phyloP scores from a whole-genome alignment of 164 flowering plant genomes.

The Magnolia sinica region DNA sequence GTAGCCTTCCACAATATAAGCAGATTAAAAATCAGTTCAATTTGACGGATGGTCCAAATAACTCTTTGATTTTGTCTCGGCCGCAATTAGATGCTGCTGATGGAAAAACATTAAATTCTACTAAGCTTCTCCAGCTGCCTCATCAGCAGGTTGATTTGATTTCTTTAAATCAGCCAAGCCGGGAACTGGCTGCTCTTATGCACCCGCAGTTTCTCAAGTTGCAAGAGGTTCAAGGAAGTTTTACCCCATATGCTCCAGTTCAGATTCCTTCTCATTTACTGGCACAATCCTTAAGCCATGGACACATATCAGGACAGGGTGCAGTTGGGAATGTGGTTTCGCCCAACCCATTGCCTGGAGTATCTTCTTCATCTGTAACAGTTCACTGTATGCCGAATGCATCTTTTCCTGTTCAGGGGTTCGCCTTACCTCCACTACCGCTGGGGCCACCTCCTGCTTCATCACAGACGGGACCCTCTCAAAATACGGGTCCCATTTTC shows the following conservation, averaged over 20 bases:
- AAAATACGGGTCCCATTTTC: slow-evolving; percentile 30
- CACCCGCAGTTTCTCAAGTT: slow-evolving; percentile 23
- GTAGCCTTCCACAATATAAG: slow-evolving; percentile 32
- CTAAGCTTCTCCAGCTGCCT: slow-evolving; percentile 24
- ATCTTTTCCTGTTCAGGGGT: slow-evolving; percentile 38
- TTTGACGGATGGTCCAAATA: slow-evolving; percentile 29
- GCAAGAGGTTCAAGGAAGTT: neutral
- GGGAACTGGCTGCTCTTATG: slow-evolving; percentile 24
- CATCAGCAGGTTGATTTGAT: slow-evolving; percentile 26
- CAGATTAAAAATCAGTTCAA: slow-evolving; percentile 27
- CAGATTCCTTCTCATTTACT: slow-evolving; percentile 18
- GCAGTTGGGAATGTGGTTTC: slow-evolving; percentile 18
- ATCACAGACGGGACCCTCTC: slow-evolving; percentile 35
- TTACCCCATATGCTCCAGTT: neutral
- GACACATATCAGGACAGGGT: slow-evolving; percentile 41
- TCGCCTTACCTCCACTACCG: slow-evolving; percentile 52
- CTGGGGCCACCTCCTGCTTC: slow-evolving; percentile 53
- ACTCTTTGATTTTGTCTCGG: slow-evolving; percentile 29
- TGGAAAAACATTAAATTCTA: slow-evolving; percentile 20
- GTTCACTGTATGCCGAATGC: slow-evolving; percentile 27
- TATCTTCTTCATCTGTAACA: slow-evolving; percentile 26
- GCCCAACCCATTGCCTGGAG: slow-evolving; percentile 34
- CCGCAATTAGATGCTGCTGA: slow-evolving; percentile 32
- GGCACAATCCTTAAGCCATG: slow-evolving; percentile 32
- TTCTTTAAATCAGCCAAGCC: slow-evolving; percentile 35